These are phyloP conservation scores for Trapa bicornis DNA, from an alignment of 345 rosid species.

Conservation along the genomic window DNA sequence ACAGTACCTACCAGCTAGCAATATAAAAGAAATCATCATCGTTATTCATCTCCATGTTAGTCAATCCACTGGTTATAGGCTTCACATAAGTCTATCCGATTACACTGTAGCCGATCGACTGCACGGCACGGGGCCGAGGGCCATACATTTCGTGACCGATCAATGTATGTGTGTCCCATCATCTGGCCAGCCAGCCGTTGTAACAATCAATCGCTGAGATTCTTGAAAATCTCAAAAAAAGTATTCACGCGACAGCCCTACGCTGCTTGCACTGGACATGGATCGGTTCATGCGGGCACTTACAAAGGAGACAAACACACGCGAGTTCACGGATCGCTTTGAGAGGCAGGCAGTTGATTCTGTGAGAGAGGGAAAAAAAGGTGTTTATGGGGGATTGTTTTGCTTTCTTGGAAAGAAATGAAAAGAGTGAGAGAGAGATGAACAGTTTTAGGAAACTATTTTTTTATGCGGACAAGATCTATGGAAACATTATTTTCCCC, in stretches of 20 bases:
- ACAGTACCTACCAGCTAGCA: no score
- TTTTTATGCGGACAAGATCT: not conserved
- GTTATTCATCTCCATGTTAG: no score
- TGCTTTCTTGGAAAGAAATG: not conserved
- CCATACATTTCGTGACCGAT: not conserved
- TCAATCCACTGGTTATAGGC: no score
- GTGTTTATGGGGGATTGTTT: not conserved
- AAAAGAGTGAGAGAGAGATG: not conserved
- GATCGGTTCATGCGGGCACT: not conserved
- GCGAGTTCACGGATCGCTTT: conserved; percentile 1
- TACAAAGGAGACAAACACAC: not conserved
- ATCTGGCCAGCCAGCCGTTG: not conserved
- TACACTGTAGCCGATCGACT: no score
- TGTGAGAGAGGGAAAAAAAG: not conserved
- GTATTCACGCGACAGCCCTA: not conserved
- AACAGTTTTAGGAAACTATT: not conserved
- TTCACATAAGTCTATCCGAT: no score
- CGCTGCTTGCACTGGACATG: not conserved
- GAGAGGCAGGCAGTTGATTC: not conserved
- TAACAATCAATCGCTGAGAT: not conserved
- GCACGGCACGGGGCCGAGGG: no score
- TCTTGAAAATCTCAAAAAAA: not conserved
- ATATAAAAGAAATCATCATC: no score
- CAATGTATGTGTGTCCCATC: no score
- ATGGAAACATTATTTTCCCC: not conserved